Evolutionary conservation across 306 rosid genomes (phyloP), one percentile per base, ranked within the genome.

Genomic region (Casuarina equisetifolia): DNA sequence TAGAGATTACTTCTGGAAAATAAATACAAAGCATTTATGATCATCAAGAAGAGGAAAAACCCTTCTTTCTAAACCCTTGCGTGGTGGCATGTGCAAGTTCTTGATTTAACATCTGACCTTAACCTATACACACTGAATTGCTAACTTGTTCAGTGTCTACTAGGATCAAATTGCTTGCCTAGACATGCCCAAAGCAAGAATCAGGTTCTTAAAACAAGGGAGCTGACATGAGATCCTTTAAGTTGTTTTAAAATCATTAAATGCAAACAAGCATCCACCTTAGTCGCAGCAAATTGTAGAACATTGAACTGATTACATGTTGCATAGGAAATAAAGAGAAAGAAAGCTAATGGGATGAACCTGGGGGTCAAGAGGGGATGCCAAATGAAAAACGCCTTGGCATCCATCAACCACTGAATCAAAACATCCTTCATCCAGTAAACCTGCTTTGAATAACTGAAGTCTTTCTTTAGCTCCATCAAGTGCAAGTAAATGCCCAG

Each of bases 401-500:
- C 78, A 74, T 2, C 69, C 57, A 43, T 74, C 78, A 42, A 74
- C 78, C 3, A 39, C 69, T 7, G 70, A 74, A 74, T 74, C 69
- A 59, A 74, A 74, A 58, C 54, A 74, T 45, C 78, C 78, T 49
- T 58, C 78, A 40, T 74, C 69, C 69, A 74, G 54, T 74, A 74
- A 58, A 25, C 44, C 25, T 58, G 78, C 78, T 59, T 45, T 25
- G 40, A 74, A 74, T 13, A 74, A 44, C 50, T 58, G 35, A 42
- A 73, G 77, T 49, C 75, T 72, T 48, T 72, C 59, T 10, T 40
- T 72, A 19, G 75, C 75, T 32, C 76, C 76, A 36, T 74, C 83
- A 0, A 80, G 75, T 55, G 63, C 9, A 25, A 69, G 73, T 1
- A 74, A 40, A 43, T 67, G 75, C 38, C 74, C 62, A 17, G 64